These are phyloP conservation scores for Kurtzmaniella quercitrusa DNA, from an alignment of 1,139 yeast species.

Conservation along the genomic window DNA sequence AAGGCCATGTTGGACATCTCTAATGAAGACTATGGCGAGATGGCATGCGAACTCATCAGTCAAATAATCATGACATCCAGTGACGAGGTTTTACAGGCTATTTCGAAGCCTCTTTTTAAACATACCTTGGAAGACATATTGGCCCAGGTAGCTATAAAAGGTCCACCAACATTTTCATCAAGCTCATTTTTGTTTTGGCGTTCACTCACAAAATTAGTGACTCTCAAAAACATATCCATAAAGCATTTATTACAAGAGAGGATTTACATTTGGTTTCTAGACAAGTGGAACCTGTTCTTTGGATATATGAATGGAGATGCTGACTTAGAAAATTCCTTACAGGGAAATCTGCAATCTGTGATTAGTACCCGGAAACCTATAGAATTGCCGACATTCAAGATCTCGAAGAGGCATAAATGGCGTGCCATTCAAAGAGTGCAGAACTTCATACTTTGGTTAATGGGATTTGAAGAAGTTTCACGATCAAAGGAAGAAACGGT, in stretches of 20 bases:
- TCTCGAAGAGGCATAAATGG: neutral
- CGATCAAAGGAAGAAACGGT: neutral
- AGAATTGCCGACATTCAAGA: neutral
- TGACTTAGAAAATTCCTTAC: neutral
- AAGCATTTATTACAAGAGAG: constrained; percentile 12
- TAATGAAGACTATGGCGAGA: constrained; percentile 14
- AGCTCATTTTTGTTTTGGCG: constrained; percentile 56
- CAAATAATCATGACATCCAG: constrained; percentile 12
- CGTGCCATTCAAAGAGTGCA: neutral
- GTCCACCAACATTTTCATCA: constrained; percentile 46
- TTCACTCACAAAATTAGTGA: constrained; percentile 32
- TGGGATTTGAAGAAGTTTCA: neutral
- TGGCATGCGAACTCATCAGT: constrained; percentile 20
- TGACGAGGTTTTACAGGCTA: constrained; percentile 10
- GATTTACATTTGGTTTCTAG: constrained; percentile 44
- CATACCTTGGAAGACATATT: constrained; percentile 46
- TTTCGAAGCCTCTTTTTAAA: constrained; percentile 33
- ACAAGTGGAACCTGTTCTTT: constrained; percentile 31
- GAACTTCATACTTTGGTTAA: neutral
- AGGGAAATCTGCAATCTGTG: neutral
- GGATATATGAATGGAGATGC: neutral
- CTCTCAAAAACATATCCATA: constrained; percentile 22
- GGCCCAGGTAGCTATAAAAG: constrained; percentile 54
- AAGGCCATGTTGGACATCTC: constrained; percentile 46
- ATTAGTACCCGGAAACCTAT: neutral